Evolutionary conservation across 2,329 filamentous ascomycete genomes (phyloP).

Genomic region (Rugonectria rugulosa): DNA sequence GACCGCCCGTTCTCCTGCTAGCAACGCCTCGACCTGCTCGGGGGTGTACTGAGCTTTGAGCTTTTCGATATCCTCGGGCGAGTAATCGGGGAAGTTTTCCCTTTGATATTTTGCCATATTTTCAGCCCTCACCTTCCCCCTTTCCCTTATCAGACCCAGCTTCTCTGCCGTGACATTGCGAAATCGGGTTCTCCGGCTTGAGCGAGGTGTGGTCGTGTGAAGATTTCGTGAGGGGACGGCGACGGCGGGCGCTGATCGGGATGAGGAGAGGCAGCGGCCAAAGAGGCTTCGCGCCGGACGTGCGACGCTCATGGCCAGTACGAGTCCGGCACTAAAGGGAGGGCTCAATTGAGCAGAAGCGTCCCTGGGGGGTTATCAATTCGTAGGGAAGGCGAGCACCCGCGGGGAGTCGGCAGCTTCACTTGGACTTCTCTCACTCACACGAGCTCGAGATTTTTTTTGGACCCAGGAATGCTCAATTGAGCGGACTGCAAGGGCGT

Average conservation of each 20-base stretch:
- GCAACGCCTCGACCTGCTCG: constrained; percentile 81
- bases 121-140: constrained; percentile 45
- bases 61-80: constrained; percentile 67
- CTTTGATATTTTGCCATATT: constrained; percentile 54
- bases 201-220: constrained; percentile 59
- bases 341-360: constrained; percentile 8
- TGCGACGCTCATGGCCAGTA: constrained; percentile 61
- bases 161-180: constrained; percentile 60
- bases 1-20: constrained; percentile 81
- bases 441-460: constrained; percentile 46
- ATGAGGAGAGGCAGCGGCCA: constrained; percentile 56
- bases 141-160: constrained; percentile 57
- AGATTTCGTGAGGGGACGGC: constrained; percentile 52
- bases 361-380: constrained; percentile 13
- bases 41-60: constrained; percentile 77
- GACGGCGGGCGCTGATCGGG: constrained; percentile 31
- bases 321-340: constrained; percentile 17
- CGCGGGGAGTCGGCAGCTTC: constrained; percentile 13
- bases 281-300: constrained; percentile 62
- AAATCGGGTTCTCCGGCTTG: constrained; percentile 59
- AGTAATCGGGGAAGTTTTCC: constrained; percentile 69
- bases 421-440: constrained; percentile 30
- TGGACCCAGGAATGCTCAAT: constrained; percentile 37
- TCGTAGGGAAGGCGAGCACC: constrained; percentile 16
- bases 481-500: constrained; percentile 21